These are phyloP conservation scores for Cercospora nicotianae DNA, from an alignment of 2,329 filamentous ascomycete genomes.

Conservation along the genomic window DNA sequence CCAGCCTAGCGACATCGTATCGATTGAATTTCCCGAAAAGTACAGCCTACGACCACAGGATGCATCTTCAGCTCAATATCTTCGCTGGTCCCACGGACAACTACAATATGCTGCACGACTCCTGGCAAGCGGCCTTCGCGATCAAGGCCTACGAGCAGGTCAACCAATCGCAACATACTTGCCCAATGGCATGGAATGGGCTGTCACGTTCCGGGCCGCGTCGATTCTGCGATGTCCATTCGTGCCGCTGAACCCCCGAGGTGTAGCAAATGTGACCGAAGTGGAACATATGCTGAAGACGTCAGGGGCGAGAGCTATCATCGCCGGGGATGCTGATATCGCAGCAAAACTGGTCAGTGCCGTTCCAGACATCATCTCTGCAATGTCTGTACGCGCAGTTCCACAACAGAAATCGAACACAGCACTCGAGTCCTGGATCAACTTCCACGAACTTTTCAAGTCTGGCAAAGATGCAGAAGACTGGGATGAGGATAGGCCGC, in stretches of 20 bases:
- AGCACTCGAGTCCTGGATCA: not conserved
- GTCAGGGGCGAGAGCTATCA: not conserved
- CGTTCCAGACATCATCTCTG: not conserved
- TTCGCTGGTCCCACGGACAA: slow-evolving; percentile 9
- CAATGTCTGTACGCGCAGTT: slow-evolving; percentile 4
- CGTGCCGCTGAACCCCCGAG: slow-evolving; percentile 18
- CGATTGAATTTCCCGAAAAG: slow-evolving; percentile 1
- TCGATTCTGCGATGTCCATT: slow-evolving; percentile 16
- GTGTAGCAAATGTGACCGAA: slow-evolving; percentile 12
- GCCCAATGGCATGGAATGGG: slow-evolving; percentile 14
- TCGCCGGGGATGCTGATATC: slow-evolving; percentile 3
- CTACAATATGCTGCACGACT: slow-evolving; percentile 7
- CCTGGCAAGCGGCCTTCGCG: slow-evolving; percentile 1
- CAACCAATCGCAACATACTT: slow-evolving; percentile 10
- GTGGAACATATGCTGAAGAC: slow-evolving; percentile 13
- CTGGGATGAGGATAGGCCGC: not conserved
- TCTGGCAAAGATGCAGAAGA: not conserved
- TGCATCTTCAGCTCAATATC: not conserved
- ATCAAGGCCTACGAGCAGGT: not conserved
- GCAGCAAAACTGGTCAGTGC: not conserved
- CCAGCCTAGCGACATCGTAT: not conserved
- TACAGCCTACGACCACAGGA: not conserved
- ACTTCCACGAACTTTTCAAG: not conserved
- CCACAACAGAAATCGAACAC: not conserved
- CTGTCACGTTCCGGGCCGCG: slow-evolving; percentile 10